phyloP scores from a whole-genome alignment of 148 eudicot species.

The Simmondsia chinensis region DNA sequence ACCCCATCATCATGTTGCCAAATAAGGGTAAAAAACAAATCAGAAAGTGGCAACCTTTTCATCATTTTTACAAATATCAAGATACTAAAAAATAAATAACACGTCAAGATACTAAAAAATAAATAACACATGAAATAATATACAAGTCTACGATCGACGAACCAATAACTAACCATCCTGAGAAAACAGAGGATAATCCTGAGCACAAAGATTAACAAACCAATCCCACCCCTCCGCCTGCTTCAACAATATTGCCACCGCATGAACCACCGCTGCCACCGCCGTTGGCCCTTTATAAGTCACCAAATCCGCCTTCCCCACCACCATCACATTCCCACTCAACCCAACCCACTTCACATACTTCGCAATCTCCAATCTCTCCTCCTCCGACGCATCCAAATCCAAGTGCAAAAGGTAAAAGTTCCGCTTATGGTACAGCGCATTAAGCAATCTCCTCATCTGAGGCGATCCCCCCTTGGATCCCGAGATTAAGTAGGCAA shows the following conservation, averaged over 20 bases:
- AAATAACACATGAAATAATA: not conserved
- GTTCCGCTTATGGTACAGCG: slow-evolving; percentile 74
- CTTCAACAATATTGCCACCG: slow-evolving; percentile 55
- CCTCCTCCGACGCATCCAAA: slow-evolving; percentile 48
- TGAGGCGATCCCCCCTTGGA: slow-evolving; percentile 36
- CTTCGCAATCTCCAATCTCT: slow-evolving; percentile 55
- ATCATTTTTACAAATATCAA: too few species aligned
- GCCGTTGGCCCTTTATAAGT: slow-evolving; percentile 70
- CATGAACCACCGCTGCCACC: slow-evolving; percentile 53
- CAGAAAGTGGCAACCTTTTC: too few species aligned
- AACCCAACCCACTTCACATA: slow-evolving; percentile 27
- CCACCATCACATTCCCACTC: slow-evolving; percentile 57
- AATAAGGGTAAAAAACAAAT: too few species aligned
- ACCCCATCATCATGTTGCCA: too few species aligned
- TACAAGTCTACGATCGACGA: not conserved
- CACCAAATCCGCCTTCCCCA: slow-evolving; percentile 64
- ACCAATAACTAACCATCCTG: slow-evolving; percentile 63
- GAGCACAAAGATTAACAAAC: slow-evolving; percentile 82
- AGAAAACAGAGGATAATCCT: slow-evolving; percentile 76
- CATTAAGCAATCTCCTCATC: slow-evolving; percentile 54
- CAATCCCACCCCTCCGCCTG: slow-evolving; percentile 65
- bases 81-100: too few species aligned
- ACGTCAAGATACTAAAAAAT: not conserved
- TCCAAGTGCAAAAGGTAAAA: slow-evolving; percentile 74
- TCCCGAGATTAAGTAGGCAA: slow-evolving; percentile 71